Base-by-base conservation (phyloP, 371 early-diverging fungal genomes). In the Mortierella sp. region DNA sequence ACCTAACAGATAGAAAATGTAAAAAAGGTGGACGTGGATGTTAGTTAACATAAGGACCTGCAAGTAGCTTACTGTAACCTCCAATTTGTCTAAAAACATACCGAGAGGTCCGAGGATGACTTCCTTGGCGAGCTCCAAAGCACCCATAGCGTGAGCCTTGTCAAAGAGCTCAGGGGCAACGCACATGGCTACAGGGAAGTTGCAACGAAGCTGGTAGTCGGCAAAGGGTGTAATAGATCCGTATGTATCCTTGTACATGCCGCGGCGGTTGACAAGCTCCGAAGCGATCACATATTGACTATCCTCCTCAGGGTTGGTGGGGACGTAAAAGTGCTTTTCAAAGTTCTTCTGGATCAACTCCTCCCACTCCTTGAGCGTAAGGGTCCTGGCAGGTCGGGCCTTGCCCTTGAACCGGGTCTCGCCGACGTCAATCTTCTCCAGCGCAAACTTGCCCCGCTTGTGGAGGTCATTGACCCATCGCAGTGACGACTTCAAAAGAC, bases 121-220 rank as follows among this genome's bases (percentile, higher is more conserved):
- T 14, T 95, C 88, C 58, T 93, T 89, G 27, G 95, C 94, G 16
- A 94, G 72, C 18, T 91, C 81, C 60, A 99, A 90, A 16, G 96
- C 95, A 21, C 77, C 73, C 14, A 91, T 81, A 0, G 98, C 98
- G 75, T 97, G 97, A 6, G 90, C 84, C 8, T 91, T 88, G 78
- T 93, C 85, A 84, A 99, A 98, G 38, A 99, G 86, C 85, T 98
- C 98, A 0, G 99, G 99, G 0, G 99, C 98, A 71, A 97, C 96
- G 3, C 92, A 94, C 96, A 99, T 97, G 32, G 99, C 99, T 41
- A 98, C 91, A 70, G 93, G 89, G 71, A 97, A 91, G 84, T 99
- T 99, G 63, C 99, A 98, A 0, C 99, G 93, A 74, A 99, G 89
- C 84, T 98, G 98, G 80, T 97, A 98, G 88, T 98, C 98, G 0